Conservation (phyloP, 225 moss, liverwort and hornwort genomes). For the Physcomitrium patens region DNA sequence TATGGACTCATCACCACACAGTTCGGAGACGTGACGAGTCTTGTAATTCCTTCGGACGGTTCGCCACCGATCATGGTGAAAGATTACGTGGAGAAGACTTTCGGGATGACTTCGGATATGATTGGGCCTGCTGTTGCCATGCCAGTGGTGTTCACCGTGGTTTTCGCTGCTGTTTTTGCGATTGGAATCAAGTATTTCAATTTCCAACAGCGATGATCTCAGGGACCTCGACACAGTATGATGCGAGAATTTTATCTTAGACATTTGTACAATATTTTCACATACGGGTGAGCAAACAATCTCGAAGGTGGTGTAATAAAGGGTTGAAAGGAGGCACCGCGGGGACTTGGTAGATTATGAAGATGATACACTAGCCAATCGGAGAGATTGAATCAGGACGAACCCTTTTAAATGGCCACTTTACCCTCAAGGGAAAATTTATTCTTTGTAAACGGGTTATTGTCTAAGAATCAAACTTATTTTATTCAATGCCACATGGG, state of each 20-base stretch:
- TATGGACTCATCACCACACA: conserved; percentile 42
- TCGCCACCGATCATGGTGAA: conserved; percentile 41
- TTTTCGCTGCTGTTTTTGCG: conserved; percentile 41
- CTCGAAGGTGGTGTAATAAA: conserved; percentile 24
- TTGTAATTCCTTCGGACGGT: conserved; percentile 18
- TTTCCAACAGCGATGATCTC: conserved; percentile 41
- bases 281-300: conserved; percentile 19
- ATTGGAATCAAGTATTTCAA: conserved; percentile 47
- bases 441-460: conserved; percentile 29
- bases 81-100: conserved; percentile 36
- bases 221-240: neutral
- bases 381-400: conserved; percentile 8
- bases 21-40: conserved; percentile 36
- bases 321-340: conserved; percentile 26
- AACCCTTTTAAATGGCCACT: conserved; percentile 24
- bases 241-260: neutral
- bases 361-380: conserved; percentile 17
- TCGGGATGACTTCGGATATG: conserved; percentile 38
- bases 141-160: conserved; percentile 47
- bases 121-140: conserved; percentile 38
- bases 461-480: conserved; percentile 15
- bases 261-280: conserved; percentile 25
- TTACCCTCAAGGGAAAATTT: conserved; percentile 15
- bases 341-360: conserved; percentile 21
- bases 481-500: neutral